Base-by-base conservation (phyloP, 768 basidiomycete species). In the Tricholoma sp. region DNA sequence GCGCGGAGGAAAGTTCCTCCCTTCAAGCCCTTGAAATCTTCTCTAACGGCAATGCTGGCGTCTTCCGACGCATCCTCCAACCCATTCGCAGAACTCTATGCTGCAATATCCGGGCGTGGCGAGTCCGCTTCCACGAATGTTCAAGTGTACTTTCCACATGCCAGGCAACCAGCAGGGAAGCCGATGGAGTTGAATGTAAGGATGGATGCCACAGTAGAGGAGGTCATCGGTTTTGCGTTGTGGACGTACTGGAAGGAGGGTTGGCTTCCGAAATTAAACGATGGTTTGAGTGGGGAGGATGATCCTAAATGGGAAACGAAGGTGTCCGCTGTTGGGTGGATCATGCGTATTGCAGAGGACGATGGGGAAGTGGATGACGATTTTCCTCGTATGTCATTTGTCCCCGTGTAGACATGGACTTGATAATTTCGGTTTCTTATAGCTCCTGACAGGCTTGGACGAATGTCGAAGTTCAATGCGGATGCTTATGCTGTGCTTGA, bases 291-390 rank as follows among this genome's bases (percentile, higher is more conserved):
- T 34, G 80, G 77, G 4, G 83, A 83, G 59, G 81, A 83, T 24
- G 87, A 91, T 60, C 79, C 82, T 32, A 84, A 80, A 64, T 76
- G 82, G 71, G 74, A 75, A 16, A 77, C 77, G 1, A 77, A 73
- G 61, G 74, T 92, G 50, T 88, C 85, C 46, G 89, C 91, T 0
- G 77, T 90, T 3, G 94, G 92, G 1, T 99, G 97, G 96, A 86
- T 92, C 37, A 69, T 99, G 72, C 77, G 93, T 57, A 94, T 98
- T 55, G 91, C 94, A 1, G 97, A 99, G 65, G 91, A 94, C 46
- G 95, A 98, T 69, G 97, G 97, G 14, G 96, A 98, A 70, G 93
- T 98, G 0, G 97, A 99, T 68, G 97, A 98, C 69, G 97, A 99
- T 74, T 98, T 95, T 67, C 97, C 96, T 21, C 90, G 95, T 96